phyloP scores from a whole-genome alignment of 1,284 basidiomycete species.

The Fomitopsis palustris region DNA sequence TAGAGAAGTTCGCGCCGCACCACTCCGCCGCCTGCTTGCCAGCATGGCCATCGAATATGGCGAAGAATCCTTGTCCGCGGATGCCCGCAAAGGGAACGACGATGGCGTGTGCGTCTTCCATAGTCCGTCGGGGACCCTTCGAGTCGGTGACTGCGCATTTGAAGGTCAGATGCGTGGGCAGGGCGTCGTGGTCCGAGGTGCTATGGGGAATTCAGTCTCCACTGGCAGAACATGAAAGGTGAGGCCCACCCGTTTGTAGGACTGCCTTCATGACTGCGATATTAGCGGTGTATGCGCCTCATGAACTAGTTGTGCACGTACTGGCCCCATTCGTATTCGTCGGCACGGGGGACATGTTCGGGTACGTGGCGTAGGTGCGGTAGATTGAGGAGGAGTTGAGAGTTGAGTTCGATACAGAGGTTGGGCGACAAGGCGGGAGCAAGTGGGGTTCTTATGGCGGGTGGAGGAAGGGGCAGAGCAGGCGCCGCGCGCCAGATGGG shows the following conservation, averaged over 20 bases:
- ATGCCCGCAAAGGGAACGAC: conserved; percentile 91
- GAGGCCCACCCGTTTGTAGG: background rate
- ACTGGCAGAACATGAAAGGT: background rate
- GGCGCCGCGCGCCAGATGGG: background rate
- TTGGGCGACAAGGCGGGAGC: background rate
- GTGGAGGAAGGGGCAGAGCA: background rate
- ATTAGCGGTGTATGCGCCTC: background rate
- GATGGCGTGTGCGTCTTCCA: conserved; percentile 98
- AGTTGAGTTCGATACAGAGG: background rate
- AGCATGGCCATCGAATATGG: conserved; percentile 97
- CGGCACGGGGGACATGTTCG: background rate
- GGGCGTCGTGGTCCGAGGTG: conserved; percentile 1
- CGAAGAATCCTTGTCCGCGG: conserved; percentile 95
- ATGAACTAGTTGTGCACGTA: background rate
- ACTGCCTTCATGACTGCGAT: background rate
- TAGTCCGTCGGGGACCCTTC: conserved; percentile 86
- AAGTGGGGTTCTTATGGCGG: conserved; percentile 2
- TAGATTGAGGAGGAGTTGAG: background rate
- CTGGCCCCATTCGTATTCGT: background rate
- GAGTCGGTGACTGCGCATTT: conserved; percentile 91
- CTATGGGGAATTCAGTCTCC: no score
- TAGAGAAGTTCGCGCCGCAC: conserved; percentile 96
- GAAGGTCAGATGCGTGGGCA: conserved; percentile 49
- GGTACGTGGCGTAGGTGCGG: background rate
- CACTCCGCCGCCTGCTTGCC: conserved; percentile 99